These are phyloP conservation scores for Rugonectria rugulosa DNA, from an alignment of 2,329 filamentous ascomycete genomes.

Conservation along the genomic window DNA sequence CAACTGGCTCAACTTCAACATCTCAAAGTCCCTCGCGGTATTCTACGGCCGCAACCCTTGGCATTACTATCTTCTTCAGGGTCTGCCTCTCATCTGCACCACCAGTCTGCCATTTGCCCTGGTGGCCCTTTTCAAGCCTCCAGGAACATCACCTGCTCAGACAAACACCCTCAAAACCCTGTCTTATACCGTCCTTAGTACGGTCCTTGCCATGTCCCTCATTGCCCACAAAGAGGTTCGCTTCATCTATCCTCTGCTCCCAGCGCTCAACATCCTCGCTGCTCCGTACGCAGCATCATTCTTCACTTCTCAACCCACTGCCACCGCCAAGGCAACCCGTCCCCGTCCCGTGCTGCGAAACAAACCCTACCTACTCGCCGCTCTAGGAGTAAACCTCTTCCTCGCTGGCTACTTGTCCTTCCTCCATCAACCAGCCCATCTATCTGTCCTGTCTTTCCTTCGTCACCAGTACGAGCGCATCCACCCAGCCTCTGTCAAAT, in stretches of 20 bases:
- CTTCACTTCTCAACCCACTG: conserved; percentile 56
- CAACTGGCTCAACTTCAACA: conserved; percentile 89
- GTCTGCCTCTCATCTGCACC: conserved; percentile 84
- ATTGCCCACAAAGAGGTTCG: conserved; percentile 97
- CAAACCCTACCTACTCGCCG: conserved; percentile 61
- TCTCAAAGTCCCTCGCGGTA: conserved; percentile 83
- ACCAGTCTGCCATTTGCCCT: conserved; percentile 81
- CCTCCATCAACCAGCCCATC: conserved; percentile 81
- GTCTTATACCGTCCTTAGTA: conserved; percentile 65
- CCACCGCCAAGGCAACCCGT: conserved; percentile 38
- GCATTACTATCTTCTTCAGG: conserved; percentile 94
- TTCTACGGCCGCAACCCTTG: conserved; percentile 92
- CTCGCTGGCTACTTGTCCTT: conserved; percentile 78
- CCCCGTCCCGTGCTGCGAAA: conserved; percentile 52
- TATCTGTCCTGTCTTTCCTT: conserved; percentile 77
- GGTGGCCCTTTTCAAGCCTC: conserved; percentile 65
- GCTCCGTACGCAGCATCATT: conserved; percentile 72
- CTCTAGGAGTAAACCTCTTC: conserved; percentile 71
- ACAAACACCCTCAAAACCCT: conserved; percentile 52
- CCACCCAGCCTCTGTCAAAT: conserved; percentile 48
- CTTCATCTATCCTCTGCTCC: conserved; percentile 93
- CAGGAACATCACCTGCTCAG: conserved; percentile 43
- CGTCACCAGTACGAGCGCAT: conserved; percentile 74
- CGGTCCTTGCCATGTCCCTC: conserved; percentile 71
- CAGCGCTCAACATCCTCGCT: conserved; percentile 82